Percentiles rank a stretch among this genome's conserved stretches.
These are phyloP conservation scores for Yarrowia sp. DNA, from an alignment of 805 yeast genomes.

Conservation along the genomic window DNA sequence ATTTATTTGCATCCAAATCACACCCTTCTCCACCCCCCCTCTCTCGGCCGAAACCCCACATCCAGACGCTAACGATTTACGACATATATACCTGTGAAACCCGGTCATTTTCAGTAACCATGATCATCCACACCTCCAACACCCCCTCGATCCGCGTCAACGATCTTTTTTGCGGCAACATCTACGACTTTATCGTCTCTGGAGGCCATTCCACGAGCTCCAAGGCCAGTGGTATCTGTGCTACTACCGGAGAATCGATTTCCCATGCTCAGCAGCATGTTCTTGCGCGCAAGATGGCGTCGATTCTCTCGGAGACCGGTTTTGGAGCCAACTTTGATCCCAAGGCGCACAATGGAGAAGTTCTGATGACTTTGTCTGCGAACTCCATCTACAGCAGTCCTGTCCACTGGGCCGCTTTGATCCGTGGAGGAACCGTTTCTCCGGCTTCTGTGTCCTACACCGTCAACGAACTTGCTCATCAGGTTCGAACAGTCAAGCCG, in stretches of 20 bases:
- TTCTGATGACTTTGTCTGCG: not conserved
- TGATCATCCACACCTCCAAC: slow-evolving; percentile 2
- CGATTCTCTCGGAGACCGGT: not conserved
- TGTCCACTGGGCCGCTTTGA: slow-evolving; percentile 8
- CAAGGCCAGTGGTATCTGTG: not conserved
- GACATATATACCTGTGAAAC: not conserved
- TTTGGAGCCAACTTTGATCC: not conserved
- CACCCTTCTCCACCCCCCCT: not conserved
- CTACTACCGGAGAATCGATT: not conserved
- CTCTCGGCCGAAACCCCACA: slow-evolving; percentile 21
- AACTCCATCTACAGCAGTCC: slow-evolving; percentile 3
- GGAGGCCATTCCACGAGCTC: slow-evolving; percentile 3
- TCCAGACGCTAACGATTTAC: not conserved
- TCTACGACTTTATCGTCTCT: not conserved
- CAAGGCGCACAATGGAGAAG: not conserved
- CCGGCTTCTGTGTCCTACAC: slow-evolving; percentile 10
- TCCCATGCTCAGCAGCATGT: not conserved
- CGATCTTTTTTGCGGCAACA: not conserved
- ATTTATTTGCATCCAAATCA: not conserved
- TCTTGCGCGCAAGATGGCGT: not conserved
- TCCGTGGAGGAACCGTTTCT: slow-evolving; percentile 3
- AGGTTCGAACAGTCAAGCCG: not conserved
- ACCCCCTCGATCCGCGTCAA: slow-evolving; percentile 11
- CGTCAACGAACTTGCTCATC: not conserved
- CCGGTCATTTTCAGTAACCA: too few species aligned